Percentiles rank a stretch among this genome's conserved stretches.
Evolutionary conservation across 2,329 filamentous ascomycete genomes (phyloP).

Genomic region (Aspergillus ibericus): DNA sequence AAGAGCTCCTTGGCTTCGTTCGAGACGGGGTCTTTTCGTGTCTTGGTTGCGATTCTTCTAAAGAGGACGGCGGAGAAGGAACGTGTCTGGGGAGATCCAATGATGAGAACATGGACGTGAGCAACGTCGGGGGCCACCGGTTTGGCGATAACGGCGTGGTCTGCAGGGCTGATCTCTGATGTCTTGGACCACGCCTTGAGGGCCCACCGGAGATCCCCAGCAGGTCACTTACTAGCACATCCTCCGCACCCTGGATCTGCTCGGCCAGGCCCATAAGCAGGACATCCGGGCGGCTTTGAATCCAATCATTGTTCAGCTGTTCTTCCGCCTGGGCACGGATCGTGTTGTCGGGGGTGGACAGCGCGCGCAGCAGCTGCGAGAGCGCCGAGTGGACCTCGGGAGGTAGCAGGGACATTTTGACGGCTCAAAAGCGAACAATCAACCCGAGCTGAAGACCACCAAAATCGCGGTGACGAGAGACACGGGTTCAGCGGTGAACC

Average conservation of each 20-base stretch:
- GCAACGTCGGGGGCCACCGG: neutral
- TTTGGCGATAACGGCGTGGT: neutral
- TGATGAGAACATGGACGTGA: neutral
- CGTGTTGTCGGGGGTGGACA: constrained; percentile 86
- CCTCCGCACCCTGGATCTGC: constrained; percentile 77
- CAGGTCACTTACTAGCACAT: constrained; percentile 62
- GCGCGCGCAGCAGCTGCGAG: constrained; percentile 78
- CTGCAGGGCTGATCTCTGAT: neutral
- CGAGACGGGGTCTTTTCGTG: constrained; percentile 68
- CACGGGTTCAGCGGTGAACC: constrained; percentile 17
- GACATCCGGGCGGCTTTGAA: constrained; percentile 74
- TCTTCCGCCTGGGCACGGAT: constrained; percentile 85
- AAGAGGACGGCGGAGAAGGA: constrained; percentile 94
- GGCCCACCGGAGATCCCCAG: neutral
- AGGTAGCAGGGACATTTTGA: constrained; percentile 78
- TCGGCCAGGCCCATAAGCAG: constrained; percentile 92
- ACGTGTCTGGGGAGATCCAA: constrained; percentile 61
- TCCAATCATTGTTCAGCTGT: constrained; percentile 88
- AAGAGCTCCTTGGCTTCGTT: constrained; percentile 81
- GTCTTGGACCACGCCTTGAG: constrained; percentile 1
- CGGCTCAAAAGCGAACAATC: constrained; percentile 29
- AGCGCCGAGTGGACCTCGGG: constrained; percentile 82
- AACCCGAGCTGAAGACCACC: constrained; percentile 20
- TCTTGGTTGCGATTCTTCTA: constrained; percentile 86
- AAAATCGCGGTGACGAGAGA: constrained; percentile 15